phyloP scores from a whole-genome alignment of 2,329 filamentous ascomycete genomes.

The Colletotrichum salicis region DNA sequence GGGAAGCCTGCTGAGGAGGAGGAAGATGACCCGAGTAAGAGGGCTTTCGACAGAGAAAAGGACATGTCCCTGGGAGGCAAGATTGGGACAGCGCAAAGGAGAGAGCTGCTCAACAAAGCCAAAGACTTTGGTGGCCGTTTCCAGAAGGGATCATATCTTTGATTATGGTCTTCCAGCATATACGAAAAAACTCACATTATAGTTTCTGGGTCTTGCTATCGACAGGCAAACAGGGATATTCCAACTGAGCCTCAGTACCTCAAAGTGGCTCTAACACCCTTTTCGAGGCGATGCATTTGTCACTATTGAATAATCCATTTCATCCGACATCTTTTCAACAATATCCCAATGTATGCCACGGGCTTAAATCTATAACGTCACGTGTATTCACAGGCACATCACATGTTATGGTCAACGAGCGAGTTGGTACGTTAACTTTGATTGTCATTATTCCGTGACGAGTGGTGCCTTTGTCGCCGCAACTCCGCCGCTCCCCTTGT shows the following conservation, averaged over 20 bases:
- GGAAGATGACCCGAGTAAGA: constrained; percentile 90
- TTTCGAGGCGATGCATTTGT: no score
- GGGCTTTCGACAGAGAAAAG: constrained; percentile 91
- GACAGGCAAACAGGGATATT: no score
- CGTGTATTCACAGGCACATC: background rate
- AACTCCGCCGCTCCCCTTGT: constrained; percentile 37
- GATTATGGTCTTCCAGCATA: constrained; percentile 29
- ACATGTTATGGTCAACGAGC: background rate
- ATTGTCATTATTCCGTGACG: constrained; percentile 36
- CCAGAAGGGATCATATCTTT: constrained; percentile 76
- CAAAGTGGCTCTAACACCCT: no score
- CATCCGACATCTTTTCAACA: background rate
- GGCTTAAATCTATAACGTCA: background rate
- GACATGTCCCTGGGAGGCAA: constrained; percentile 84
- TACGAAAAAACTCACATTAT: background rate
- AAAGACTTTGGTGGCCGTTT: constrained; percentile 86
- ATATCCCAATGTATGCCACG: constrained; percentile 4
- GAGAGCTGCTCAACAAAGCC: constrained; percentile 82
- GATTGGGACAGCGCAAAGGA: constrained; percentile 78
- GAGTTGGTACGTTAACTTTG: constrained; percentile 45
- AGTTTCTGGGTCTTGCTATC: no score
- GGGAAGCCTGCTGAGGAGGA: constrained; percentile 61
- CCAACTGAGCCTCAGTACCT: no score
- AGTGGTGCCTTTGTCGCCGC: constrained; percentile 35
- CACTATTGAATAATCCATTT: no score